Percentiles rank a stretch among this genome's conserved stretches.
phyloP scores from a whole-genome alignment of 2,329 filamentous ascomycete species.

The Colletotrichum camelliae region DNA sequence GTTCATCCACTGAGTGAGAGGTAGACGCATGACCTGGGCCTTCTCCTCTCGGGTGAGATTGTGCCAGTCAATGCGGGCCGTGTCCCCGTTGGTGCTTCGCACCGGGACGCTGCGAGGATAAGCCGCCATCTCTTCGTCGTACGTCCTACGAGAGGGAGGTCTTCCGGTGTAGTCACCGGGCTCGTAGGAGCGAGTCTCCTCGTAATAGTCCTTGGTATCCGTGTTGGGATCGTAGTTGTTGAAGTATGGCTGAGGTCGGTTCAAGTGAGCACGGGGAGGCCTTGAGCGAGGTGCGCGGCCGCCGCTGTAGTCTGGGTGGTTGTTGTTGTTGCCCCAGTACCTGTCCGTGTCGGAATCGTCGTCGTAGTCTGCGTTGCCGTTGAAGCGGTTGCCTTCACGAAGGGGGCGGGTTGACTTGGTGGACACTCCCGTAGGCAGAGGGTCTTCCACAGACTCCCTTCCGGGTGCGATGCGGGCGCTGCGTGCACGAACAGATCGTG shows the following conservation, averaged over 20 bases:
- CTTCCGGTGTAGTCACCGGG: conserved; percentile 10
- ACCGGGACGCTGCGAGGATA: conserved; percentile 1
- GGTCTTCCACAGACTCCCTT: background rate
- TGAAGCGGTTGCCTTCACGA: conserved; percentile 2
- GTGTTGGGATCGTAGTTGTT: conserved; percentile 8
- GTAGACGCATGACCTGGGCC: conserved; percentile 47
- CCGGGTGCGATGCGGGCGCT: background rate
- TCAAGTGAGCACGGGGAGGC: conserved; percentile 20
- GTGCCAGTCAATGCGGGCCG: conserved; percentile 40
- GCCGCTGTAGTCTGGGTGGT: conserved; percentile 12
- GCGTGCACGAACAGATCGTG: background rate
- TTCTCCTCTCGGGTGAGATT: conserved; percentile 43
- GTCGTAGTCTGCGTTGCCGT: conserved; percentile 7
- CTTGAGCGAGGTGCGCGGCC: conserved; percentile 16
- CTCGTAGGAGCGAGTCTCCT: conserved; percentile 15
- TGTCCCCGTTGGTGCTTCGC: conserved; percentile 16
- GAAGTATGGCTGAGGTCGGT: conserved; percentile 15
- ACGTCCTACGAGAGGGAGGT: conserved; percentile 15
- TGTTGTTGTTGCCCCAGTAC: conserved; percentile 13
- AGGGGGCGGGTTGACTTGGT: conserved; percentile 8
- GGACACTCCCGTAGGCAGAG: background rate
- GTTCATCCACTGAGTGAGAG: conserved; percentile 52
- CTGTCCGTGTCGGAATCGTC: conserved; percentile 17
- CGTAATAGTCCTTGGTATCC: conserved; percentile 15
- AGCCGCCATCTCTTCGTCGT: conserved; percentile 21